These are phyloP conservation scores for Quercus tomentella DNA, from an alignment of 331 rosid species.

Conservation along the genomic window DNA sequence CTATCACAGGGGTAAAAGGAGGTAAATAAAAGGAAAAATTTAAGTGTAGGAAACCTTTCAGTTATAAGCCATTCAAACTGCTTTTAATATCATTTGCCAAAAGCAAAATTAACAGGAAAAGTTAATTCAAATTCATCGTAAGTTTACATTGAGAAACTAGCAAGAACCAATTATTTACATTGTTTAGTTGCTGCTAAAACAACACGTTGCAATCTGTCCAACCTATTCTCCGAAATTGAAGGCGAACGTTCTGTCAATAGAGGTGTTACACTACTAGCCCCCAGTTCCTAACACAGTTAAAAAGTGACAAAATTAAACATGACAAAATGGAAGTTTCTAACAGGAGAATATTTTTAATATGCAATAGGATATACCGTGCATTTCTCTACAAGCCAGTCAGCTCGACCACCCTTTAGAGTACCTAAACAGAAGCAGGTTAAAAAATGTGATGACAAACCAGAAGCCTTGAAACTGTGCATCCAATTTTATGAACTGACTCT, in stretches of 20 bases:
- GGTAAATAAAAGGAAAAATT: background rate
- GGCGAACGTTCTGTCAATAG: slow-evolving; percentile 83
- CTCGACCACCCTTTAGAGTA: slow-evolving; percentile 88
- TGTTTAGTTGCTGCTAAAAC: slow-evolving; percentile 91
- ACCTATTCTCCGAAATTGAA: slow-evolving; percentile 66
- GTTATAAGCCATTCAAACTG: background rate
- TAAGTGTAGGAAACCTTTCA: background rate
- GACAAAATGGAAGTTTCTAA: slow-evolving; percentile 3
- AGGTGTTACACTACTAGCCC: slow-evolving; percentile 87
- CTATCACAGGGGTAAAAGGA: slow-evolving; percentile 32
- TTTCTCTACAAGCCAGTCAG: slow-evolving; percentile 96
- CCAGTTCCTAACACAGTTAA: slow-evolving; percentile 67
- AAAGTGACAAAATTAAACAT: slow-evolving; percentile 8
- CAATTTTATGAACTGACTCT: background rate
- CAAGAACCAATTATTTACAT: slow-evolving; percentile 37
- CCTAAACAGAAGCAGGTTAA: slow-evolving; percentile 43
- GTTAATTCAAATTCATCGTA: background rate
- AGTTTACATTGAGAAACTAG: background rate
- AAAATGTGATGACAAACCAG: slow-evolving; percentile 7
- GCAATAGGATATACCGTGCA: slow-evolving; percentile 61
- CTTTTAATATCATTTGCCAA: background rate
- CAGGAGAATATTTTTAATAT: slow-evolving; percentile 16
- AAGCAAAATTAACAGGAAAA: background rate
- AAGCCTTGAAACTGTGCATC: slow-evolving; percentile 8
- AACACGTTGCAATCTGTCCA: slow-evolving; percentile 79